phyloP scores from a whole-genome alignment of 495 filamentous ascomycete species.

The Cladorrhinum samala region DNA sequence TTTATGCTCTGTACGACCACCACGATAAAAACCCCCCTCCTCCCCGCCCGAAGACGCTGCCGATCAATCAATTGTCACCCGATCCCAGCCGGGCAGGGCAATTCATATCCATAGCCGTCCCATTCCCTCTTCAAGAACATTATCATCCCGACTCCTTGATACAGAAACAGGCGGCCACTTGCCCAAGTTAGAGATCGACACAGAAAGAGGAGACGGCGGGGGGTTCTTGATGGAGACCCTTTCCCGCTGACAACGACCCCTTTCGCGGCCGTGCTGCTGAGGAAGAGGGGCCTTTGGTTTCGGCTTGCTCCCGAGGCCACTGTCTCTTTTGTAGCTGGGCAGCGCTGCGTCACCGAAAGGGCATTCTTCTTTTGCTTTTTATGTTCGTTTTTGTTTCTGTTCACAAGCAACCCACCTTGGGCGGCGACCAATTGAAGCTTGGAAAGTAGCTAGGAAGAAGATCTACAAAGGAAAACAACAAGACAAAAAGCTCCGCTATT shows the following conservation, averaged over 20 bases:
- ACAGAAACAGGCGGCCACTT: background rate
- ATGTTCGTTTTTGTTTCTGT: background rate
- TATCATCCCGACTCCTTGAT: background rate
- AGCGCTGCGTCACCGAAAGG: conserved; percentile 16
- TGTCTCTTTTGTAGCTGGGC: conserved; percentile 38
- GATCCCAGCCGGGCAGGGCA: conserved; percentile 7
- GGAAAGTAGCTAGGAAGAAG: background rate
- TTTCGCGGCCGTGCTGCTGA: conserved; percentile 56
- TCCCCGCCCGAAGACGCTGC: conserved; percentile 4
- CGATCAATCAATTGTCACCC: conserved; percentile 23
- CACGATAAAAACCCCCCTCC: background rate
- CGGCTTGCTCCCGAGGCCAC: conserved; percentile 33
- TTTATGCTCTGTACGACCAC: background rate
- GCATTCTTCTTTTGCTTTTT: background rate
- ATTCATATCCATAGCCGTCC: background rate
- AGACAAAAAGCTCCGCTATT: conserved; percentile 6
- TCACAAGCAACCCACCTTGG: background rate
- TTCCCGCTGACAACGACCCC: conserved; percentile 46
- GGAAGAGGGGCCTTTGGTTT: conserved; percentile 38
- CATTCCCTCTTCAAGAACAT: background rate
- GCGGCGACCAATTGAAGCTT: background rate
- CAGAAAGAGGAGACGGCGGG: conserved; percentile 12
- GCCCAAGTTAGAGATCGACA: conserved; percentile 1
- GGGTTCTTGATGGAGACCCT: conserved; percentile 54
- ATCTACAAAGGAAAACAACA: conserved; percentile 19